phyloP scores from a whole-genome alignment of 306 rosid genomes.

The Vigna hirtella region DNA sequence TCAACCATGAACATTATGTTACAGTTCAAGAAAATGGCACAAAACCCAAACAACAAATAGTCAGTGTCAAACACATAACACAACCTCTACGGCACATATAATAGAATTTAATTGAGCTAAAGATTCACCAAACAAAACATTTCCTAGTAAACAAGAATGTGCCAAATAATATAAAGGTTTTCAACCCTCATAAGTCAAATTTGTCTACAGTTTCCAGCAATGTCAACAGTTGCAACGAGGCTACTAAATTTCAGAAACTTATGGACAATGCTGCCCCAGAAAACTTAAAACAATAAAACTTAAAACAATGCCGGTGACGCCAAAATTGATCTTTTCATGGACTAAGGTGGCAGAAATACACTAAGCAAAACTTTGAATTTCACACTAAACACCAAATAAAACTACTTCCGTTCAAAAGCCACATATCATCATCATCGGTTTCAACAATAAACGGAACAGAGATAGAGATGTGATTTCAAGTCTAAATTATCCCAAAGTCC shows the following conservation, averaged over 20 bases:
- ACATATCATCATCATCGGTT: not conserved
- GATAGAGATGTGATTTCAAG: not conserved
- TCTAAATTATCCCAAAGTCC: conserved; percentile 24
- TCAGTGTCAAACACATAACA: not conserved
- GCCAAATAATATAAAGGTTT: not conserved
- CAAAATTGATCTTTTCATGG: not conserved
- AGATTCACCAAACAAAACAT: conserved; percentile 16
- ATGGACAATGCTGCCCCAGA: too few relatives aligned
- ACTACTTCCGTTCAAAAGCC: conserved; percentile 21
- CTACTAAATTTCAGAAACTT: not conserved
- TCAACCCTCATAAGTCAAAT: not conserved
- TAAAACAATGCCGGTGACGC: not conserved
- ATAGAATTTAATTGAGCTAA: not conserved
- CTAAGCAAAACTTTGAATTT: not conserved
- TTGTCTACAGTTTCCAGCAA: not conserved
- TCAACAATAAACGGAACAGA: not conserved
- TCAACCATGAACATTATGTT: not conserved
- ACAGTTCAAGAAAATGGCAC: conserved; percentile 13
- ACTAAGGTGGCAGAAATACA: conserved; percentile 4
- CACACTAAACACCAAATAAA: not conserved
- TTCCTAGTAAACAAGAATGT: conserved; percentile 31
- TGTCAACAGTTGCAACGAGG: not conserved
- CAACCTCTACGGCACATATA: not conserved
- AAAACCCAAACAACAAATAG: not conserved
- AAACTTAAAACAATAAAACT: not conserved